These are phyloP conservation scores for Dimocarpus longan DNA, from an alignment of 345 rosid genomes.

Conservation along the genomic window DNA sequence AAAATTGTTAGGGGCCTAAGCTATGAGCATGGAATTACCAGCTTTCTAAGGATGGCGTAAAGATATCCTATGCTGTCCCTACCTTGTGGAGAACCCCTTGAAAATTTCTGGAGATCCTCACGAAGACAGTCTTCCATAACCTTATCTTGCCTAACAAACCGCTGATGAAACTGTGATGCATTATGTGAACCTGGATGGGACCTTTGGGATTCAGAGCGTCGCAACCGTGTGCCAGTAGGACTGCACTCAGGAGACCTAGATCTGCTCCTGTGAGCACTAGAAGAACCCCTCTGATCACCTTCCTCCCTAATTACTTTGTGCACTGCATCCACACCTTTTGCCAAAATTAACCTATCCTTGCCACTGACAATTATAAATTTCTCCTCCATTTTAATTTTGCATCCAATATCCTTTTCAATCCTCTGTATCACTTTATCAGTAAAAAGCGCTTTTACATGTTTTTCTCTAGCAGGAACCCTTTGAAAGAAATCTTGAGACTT, in stretches of 20 bases:
- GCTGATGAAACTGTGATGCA: conserved; percentile 65
- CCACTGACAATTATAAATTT: conserved; percentile 95
- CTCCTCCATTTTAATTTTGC: conserved; percentile 92
- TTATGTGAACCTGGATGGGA: conserved; percentile 56
- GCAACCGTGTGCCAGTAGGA: conserved; percentile 64
- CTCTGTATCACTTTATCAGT: conserved; percentile 75
- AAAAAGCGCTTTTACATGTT: conserved; percentile 70
- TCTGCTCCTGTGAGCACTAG: conserved; percentile 69
- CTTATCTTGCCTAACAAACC: conserved; percentile 75
- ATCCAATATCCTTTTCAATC: conserved; percentile 82
- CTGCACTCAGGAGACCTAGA: conserved; percentile 82
- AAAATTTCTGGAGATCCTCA: conserved; percentile 64
- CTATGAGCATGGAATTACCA: conserved; percentile 54
- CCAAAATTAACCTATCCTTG: conserved; percentile 81
- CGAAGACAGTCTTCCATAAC: conserved; percentile 65
- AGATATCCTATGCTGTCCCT: conserved; percentile 83
- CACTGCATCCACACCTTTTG: conserved; percentile 98
- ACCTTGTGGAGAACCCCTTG: conserved; percentile 98
- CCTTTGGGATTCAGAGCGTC: conserved; percentile 68
- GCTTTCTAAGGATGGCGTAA: conserved; percentile 61
- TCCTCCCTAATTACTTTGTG: conserved; percentile 78
- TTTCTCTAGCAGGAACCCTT: conserved; percentile 92
- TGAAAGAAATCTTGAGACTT: conserved; percentile 93
- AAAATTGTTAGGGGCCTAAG: conserved; percentile 35
- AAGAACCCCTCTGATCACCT: conserved; percentile 63